Base-by-base conservation (phyloP, 108 stramenopile species). In the Fragilariopsis cylindrus region DNA sequence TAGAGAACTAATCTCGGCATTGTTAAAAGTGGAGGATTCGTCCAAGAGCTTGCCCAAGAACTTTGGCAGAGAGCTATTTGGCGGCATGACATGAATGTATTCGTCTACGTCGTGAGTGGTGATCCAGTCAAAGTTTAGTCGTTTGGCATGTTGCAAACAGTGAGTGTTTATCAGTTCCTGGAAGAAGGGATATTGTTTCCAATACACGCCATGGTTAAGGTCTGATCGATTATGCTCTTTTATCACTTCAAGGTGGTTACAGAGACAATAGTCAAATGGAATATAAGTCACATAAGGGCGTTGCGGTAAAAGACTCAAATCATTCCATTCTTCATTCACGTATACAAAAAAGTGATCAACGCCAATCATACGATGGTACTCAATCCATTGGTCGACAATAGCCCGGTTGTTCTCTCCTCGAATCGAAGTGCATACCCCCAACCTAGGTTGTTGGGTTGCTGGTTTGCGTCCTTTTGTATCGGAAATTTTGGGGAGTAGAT, bases 351-450 rank as follows among this genome's bases (percentile, higher is more conserved):
- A 76, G 53, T 81, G 76, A 19, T 81, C 57, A 12, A 81, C 15
- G 12, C 76, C 81, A 60, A 81, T 72, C 41, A 81, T n/a, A 2
- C 72, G 63, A 70, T 81, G 81, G 49, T 81, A 81, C 48, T 72
- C 81, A 64, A 76, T 72, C 76, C 76, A 81, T 45, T 76, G 71
- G 39, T 69, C 55, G 7, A 79, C 15, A 45, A 60, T 45, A 5
- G 65, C 42, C 45, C 65, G 65, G 43, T 65, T 44, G 45, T n/a
- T 45, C 8, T 65, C 65, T 12, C 65, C 44, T 47, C 19, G 16
- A 65, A 65, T 11, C 65, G 65, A 45, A 65, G 65, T 21, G 21
- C 21, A 21, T 21, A 21, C 21, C 21, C 21, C 21, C 21, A 21
- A 21, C 21, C 21, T 21, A 21, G 21, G 21, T 21, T 21, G 21